A percentile compares a stretch with the other conserved stretches of the same genome.
These are phyloP conservation scores for Candolleomyces aberdarensis DNA, from an alignment of 768 basidiomycete genomes.

Conservation along the genomic window DNA sequence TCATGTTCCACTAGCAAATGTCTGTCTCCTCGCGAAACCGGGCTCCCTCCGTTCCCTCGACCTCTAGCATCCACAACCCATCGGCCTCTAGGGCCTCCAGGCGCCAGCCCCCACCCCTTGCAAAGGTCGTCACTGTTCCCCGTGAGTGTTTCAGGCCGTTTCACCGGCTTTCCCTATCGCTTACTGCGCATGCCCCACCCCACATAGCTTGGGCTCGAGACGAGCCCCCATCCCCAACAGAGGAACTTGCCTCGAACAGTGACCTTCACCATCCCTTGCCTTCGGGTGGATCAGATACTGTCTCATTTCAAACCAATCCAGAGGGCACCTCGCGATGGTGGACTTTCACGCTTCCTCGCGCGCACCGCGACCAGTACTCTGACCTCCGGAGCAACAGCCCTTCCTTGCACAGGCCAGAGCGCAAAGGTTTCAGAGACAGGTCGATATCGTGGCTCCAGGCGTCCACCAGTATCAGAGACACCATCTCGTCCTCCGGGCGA, in stretches of 20 bases:
- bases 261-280: conserved; percentile 14
- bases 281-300: conserved; percentile 31
- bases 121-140: conserved; percentile 63
- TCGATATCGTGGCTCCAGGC: conserved; percentile 54
- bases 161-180: conserved; percentile 7
- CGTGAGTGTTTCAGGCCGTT: conserved; percentile 42
- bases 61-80: conserved; percentile 29
- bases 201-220: conserved; percentile 76
- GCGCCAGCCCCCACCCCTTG: conserved; percentile 41
- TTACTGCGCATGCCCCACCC: conserved; percentile 1
- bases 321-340: conserved; percentile 62
- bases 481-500: conserved; percentile 31
- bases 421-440: conserved; percentile 38
- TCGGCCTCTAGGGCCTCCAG: conserved; percentile 31
- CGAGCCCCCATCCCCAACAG: conserved; percentile 74
- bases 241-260: conserved; percentile 23
- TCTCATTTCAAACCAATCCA: conserved; percentile 45
- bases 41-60: conserved; percentile 32
- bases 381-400: conserved; percentile 2
- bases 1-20: conserved; percentile 20
- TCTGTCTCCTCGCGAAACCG: conserved; percentile 31
- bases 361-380: not conserved
- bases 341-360: conserved; percentile 63
- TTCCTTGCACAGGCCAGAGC: conserved; percentile 26
- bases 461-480: conserved; percentile 34